These are phyloP conservation scores for Agrocybe praecox DNA, from an alignment of 768 basidiomycete species.

Conservation along the genomic window DNA sequence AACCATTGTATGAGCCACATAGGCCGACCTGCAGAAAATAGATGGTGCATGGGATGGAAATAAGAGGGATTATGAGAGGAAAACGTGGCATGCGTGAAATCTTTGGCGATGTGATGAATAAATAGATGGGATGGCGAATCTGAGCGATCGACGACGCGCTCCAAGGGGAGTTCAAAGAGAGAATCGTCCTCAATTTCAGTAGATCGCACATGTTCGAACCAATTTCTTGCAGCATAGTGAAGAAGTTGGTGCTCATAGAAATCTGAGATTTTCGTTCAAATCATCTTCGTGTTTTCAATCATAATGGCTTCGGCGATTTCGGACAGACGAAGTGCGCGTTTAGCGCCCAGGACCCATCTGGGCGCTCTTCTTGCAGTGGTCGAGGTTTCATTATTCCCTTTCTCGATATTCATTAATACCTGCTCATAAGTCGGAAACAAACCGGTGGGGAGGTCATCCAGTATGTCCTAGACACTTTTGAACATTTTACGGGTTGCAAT, in stretches of 20 bases:
- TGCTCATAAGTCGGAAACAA: background rate
- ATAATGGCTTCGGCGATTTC: background rate
- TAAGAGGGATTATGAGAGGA: background rate
- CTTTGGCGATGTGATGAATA: background rate
- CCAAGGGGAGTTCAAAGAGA: background rate
- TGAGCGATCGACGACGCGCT: background rate
- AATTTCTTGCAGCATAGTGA: background rate
- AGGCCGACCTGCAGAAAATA: background rate
- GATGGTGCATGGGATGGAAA: background rate
- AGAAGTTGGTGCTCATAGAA: background rate
- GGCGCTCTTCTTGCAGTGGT: background rate
- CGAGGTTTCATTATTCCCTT: background rate
- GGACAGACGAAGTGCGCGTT: background rate
- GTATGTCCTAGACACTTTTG: background rate
- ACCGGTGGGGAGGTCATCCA: background rate
- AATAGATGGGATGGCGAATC: background rate
- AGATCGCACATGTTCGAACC: background rate
- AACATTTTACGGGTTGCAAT: background rate
- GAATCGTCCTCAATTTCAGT: background rate
- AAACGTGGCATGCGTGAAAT: background rate
- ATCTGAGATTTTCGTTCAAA: background rate
- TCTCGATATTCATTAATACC: background rate
- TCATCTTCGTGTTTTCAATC: background rate
- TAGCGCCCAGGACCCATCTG: background rate
- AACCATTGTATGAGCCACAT: background rate